Base-by-base conservation (phyloP, 2,329 filamentous ascomycete genomes). In the Fusarium sp. region DNA sequence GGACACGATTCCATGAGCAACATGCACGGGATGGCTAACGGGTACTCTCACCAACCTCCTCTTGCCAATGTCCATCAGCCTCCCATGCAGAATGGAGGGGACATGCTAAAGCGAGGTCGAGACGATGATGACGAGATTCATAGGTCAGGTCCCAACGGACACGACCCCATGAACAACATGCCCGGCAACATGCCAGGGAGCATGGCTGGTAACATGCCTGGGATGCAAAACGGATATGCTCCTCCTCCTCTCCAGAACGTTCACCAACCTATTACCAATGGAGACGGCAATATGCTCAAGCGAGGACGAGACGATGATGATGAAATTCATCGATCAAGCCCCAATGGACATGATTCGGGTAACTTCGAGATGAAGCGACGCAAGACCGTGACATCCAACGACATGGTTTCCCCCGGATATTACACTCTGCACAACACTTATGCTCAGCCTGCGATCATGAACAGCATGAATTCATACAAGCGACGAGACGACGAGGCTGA, bases 331-430 rank as follows among this genome's bases (percentile, higher is more conserved):
- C 60, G 61, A 6, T 64, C 60, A 59, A 64, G 61, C 40, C 89
- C 86, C 74, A 86, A 86, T 44, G 75, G 71, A 5, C 61, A 74
- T 24, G 71, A 71, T 30, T 54, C 65, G 15, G 76, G 73, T 10
- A 88, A 90, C 44, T 81, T 89, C 65, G 87, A 91, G 22, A 79
- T 91, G 61, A 96, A 96, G 82, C 89, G 93, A 70, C 89, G 92
- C 65, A 95, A 94, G 83, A 94, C 92, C 1, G 84, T 92, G 70
- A 86, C 59, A 17, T 62, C 59, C 9, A 62, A 55, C 32, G 59
- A 62, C 41, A 62, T 62, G 59, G 41, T 62, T 14, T 60, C 59
- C 13, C 59, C 59, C 2, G 56, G 56, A 47, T 64, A 65, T 24
- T 64, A 64, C n/a, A 59, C 55, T 9, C 33, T 64, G n/a, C 56